Conservation (phyloP, 2,329 filamentous ascomycete genomes). For the Sporothrix luriei region DNA sequence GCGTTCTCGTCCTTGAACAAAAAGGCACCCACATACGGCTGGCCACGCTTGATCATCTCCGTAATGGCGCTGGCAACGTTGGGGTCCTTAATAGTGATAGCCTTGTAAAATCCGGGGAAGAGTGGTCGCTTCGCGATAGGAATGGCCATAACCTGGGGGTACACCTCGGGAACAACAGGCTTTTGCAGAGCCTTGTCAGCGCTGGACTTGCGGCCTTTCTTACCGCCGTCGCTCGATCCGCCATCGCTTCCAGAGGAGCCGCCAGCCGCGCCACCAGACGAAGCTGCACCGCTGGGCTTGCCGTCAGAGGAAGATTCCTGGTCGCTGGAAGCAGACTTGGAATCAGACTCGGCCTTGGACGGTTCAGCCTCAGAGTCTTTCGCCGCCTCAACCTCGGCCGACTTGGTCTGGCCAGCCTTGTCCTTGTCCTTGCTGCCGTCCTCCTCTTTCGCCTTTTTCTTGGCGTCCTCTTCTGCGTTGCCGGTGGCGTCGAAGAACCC, state of each 20-base stretch:
- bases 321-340: conserved; percentile 44
- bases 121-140: conserved; percentile 91
- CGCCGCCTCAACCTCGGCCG: conserved; percentile 22
- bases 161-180: conserved; percentile 87
- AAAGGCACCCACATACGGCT: conserved; percentile 96
- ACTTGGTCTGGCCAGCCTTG: conserved; percentile 17
- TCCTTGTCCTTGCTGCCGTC: conserved; percentile 31
- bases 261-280: conserved; percentile 12
- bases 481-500: conserved; percentile 35
- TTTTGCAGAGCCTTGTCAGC: conserved; percentile 77
- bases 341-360: conserved; percentile 43
- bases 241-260: conserved; percentile 59
- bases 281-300: conserved; percentile 46
- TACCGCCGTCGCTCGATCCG: conserved; percentile 58
- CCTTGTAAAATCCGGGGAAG: conserved; percentile 98
- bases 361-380: conserved; percentile 28
- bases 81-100: conserved; percentile 91
- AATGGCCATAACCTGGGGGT: conserved; percentile 96
- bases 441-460: conserved; percentile 35
- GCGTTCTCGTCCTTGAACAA: conserved; percentile 94
- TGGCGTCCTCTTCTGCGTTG: conserved; percentile 28
- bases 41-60: conserved; percentile 94
- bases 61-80: conserved; percentile 90
- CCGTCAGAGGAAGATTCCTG: conserved; percentile 51
- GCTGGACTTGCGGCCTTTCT: conserved; percentile 69